Conservation (phyloP, 225 moss, liverwort and hornwort species). For the Asterella californica region DNA sequence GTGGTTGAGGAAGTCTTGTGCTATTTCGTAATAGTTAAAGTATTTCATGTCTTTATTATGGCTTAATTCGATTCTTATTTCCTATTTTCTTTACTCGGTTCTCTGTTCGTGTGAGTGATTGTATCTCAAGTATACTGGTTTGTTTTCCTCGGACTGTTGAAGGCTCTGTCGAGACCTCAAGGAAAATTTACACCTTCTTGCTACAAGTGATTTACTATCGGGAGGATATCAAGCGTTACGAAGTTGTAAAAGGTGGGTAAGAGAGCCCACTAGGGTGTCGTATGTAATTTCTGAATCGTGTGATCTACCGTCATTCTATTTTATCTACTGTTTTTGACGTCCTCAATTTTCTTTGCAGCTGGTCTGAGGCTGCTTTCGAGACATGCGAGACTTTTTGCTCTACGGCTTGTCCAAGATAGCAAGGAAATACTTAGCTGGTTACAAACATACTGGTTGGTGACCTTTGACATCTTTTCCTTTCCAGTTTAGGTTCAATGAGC, state of each 20-base stretch:
- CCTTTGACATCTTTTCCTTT: not conserved
- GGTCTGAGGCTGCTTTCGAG: constrained; percentile 77
- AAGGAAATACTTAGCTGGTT: constrained; percentile 71
- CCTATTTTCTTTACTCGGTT: not conserved
- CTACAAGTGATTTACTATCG: constrained; percentile 68
- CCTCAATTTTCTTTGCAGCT: constrained; percentile 42
- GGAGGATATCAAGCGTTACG: constrained; percentile 82
- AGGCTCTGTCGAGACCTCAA: constrained; percentile 83
- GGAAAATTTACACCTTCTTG: constrained; percentile 54
- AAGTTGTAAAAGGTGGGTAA: constrained; percentile 69
- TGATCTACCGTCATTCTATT: not conserved
- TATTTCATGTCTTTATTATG: not conserved
- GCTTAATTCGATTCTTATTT: not conserved
- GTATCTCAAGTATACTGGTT: not conserved
- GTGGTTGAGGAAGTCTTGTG: no score
- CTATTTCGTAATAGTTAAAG: no score
- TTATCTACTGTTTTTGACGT: not conserved
- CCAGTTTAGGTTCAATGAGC: not conserved
- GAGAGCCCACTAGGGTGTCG: not conserved
- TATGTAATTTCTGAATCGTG: not conserved
- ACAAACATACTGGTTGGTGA: constrained; percentile 70
- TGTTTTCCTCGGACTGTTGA: constrained; percentile 23
- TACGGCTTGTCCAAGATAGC: constrained; percentile 76
- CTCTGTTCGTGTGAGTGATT: not conserved
- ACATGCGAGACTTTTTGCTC: constrained; percentile 68